Percentiles rank a stretch among this genome's conserved stretches.
These are phyloP conservation scores for Chaetomium globosum DNA, from an alignment of 2,329 filamentous ascomycete genomes.

Conservation along the genomic window DNA sequence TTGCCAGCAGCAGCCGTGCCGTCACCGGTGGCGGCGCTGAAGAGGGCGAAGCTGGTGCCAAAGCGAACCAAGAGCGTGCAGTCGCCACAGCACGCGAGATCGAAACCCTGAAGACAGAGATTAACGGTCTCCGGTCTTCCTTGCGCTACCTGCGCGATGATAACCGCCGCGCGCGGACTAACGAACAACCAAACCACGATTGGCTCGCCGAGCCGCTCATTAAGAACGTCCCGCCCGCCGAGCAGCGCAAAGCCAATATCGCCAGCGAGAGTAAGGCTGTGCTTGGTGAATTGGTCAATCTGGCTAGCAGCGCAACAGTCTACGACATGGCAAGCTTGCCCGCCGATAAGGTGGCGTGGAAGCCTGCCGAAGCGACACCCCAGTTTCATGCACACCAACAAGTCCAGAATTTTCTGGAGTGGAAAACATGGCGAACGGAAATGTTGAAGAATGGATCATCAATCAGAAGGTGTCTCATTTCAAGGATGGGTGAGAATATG, in stretches of 20 bases:
- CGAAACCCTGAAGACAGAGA: constrained; percentile 70
- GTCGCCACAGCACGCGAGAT: constrained; percentile 73
- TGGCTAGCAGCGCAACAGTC: constrained; percentile 59
- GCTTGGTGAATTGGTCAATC: constrained; percentile 64
- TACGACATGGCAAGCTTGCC: constrained; percentile 63
- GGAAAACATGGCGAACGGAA: constrained; percentile 60
- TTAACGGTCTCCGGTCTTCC: constrained; percentile 64
- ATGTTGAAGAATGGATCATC: constrained; percentile 41
- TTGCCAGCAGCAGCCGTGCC: constrained; percentile 63
- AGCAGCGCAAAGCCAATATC: constrained; percentile 56
- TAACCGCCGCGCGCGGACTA: constrained; percentile 62
- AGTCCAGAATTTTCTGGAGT: constrained; percentile 65
- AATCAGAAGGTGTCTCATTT: background rate
- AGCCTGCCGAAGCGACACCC: constrained; percentile 64
- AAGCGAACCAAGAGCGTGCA: constrained; percentile 65
- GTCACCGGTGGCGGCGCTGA: constrained; percentile 50
- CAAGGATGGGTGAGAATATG: constrained; percentile 29
- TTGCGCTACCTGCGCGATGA: constrained; percentile 70
- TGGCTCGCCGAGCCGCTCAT: constrained; percentile 67
- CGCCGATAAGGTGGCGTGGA: constrained; percentile 66
- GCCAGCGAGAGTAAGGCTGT: constrained; percentile 65
- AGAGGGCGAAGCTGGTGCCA: constrained; percentile 50
- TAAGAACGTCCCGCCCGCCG: constrained; percentile 45
- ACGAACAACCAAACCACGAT: constrained; percentile 58
- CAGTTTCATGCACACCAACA: constrained; percentile 68